Percentiles rank a stretch among this genome's conserved stretches.
These are phyloP conservation scores for Lepidium africanum DNA, from an alignment of 345 rosid genomes.

Conservation along the genomic window DNA sequence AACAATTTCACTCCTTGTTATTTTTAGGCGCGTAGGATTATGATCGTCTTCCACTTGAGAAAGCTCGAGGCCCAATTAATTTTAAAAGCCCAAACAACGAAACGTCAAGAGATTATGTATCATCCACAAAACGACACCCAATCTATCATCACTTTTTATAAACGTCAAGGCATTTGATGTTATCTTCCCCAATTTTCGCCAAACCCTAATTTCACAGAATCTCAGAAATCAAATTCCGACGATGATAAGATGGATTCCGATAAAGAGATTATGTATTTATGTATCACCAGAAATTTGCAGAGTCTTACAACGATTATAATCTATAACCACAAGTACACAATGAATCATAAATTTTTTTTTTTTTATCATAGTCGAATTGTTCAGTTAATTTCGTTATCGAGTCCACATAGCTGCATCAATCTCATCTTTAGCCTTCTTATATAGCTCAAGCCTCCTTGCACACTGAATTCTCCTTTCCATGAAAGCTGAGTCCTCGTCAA, in stretches of 20 bases:
- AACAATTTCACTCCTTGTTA: constrained; percentile 4
- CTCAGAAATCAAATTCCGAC: too few relatives aligned
- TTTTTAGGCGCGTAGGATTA: not conserved
- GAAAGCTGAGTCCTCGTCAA: constrained; percentile 58
- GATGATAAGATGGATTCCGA: too few relatives aligned
- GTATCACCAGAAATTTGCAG: too few relatives aligned
- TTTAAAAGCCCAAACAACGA: constrained; percentile 3
- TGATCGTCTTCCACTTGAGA: not conserved
- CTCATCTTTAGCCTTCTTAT: constrained; percentile 69
- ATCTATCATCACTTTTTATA: not conserved
- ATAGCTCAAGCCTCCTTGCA: constrained; percentile 59
- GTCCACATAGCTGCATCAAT: constrained; percentile 49
- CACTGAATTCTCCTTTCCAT: constrained; percentile 62
- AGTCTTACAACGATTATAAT: too few relatives aligned
- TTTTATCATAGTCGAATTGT: too few relatives aligned
- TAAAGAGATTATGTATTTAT: too few relatives aligned
- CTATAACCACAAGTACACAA: too few relatives aligned
- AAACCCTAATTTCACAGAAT: too few relatives aligned
- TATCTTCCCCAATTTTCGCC: too few relatives aligned
- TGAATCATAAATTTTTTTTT: too few relatives aligned
- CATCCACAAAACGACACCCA: not conserved
- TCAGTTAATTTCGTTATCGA: constrained; percentile 17
- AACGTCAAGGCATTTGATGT: not conserved
- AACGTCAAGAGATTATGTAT: too few relatives aligned
- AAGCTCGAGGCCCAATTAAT: not conserved